phyloP scores from a whole-genome alignment of 2,329 filamentous ascomycete species.

The Trichoderma sp. region DNA sequence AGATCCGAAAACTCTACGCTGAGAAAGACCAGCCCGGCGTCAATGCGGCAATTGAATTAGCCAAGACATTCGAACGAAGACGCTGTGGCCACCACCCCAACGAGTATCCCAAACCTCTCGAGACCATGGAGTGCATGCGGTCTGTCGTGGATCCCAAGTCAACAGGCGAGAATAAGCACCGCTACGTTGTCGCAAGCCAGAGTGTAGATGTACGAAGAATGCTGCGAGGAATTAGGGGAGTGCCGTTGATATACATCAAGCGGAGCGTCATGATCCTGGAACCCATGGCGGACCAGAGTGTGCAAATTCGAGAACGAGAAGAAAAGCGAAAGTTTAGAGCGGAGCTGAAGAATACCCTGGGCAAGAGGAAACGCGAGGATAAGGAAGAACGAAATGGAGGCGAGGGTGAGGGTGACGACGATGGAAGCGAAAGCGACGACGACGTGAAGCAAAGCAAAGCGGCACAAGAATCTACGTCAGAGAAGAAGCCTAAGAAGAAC shows the following conservation, averaged over 20 bases:
- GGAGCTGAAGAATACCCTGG: conserved; percentile 56
- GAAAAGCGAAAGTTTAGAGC: conserved; percentile 73
- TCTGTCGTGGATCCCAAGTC: conserved; percentile 77
- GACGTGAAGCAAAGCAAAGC: conserved; percentile 26
- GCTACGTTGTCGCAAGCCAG: conserved; percentile 76
- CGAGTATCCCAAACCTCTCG: conserved; percentile 68
- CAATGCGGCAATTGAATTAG: conserved; percentile 65
- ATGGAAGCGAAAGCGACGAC: conserved; percentile 29
- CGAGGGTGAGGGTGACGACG: conserved; percentile 34
- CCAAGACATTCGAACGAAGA: conserved; percentile 72
- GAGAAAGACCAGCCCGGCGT: conserved; percentile 54
- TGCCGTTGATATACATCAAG: conserved; percentile 76
- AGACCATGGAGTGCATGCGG: conserved; percentile 66
- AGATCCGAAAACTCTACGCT: conserved; percentile 74
- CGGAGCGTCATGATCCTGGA: conserved; percentile 70
- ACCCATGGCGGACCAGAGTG: conserved; percentile 69
- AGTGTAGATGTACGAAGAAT: conserved; percentile 60
- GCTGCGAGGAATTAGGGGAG: conserved; percentile 66
- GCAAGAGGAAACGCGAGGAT: conserved; percentile 53
- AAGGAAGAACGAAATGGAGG: conserved; percentile 37
- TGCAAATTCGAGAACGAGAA: conserved; percentile 61
- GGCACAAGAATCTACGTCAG: conserved; percentile 26
- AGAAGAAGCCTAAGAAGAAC: conserved; percentile 27
- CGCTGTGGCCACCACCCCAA: conserved; percentile 75
- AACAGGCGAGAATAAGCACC: conserved; percentile 69